These are phyloP conservation scores for Macrolepiota dolichaula DNA, from an alignment of 768 basidiomycete genomes.

Conservation along the genomic window DNA sequence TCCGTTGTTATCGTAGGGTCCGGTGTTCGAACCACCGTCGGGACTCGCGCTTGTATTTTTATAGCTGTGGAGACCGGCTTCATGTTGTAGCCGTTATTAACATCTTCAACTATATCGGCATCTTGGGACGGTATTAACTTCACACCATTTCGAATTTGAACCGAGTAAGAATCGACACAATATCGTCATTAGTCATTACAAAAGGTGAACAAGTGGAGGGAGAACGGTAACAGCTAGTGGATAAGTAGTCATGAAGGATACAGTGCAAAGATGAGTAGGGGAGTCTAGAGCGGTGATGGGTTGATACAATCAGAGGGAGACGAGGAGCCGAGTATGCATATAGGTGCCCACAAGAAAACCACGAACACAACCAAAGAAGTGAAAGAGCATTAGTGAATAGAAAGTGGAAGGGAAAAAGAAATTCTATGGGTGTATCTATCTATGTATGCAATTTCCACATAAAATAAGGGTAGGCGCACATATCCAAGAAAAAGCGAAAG, in stretches of 20 bases:
- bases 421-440: constrained; percentile 8
- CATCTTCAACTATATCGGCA: no score
- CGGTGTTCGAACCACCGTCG: constrained; percentile 15
- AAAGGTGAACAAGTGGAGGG: not conserved
- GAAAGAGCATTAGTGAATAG: not conserved
- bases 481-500: not conserved
- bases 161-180: not conserved
- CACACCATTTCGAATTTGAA: not conserved
- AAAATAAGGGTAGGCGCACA: constrained; percentile 2
- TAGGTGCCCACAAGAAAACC: not conserved
- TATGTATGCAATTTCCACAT: constrained; percentile 8
- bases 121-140: no score
- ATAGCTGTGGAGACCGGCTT: no score
- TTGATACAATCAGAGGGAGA: not conserved
- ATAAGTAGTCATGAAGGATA: not conserved
- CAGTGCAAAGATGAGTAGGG: constrained; percentile 1
- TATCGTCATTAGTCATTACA: constrained; percentile 7
- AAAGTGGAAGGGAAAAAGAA: not conserved
- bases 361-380: not conserved
- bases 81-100: no score
- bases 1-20: constrained; percentile 12
- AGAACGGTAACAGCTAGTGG: not conserved
- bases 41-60: not conserved
- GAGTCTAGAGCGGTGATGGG: not conserved
- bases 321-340: not conserved